phyloP scores from a whole-genome alignment of 441 rosid genomes.

The Cnidoscolus chayamansa region DNA sequence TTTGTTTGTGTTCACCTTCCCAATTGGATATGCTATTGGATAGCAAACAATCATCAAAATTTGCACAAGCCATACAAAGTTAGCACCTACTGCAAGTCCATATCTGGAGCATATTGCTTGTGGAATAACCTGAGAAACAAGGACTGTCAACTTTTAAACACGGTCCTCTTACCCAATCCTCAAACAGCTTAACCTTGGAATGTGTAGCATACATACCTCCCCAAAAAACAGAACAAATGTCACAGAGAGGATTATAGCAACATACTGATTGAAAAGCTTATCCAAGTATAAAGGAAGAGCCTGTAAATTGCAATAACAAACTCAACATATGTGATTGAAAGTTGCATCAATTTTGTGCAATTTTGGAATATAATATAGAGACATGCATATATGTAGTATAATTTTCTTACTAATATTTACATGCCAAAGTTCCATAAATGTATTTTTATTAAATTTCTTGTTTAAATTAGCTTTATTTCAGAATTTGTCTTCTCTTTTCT shows the following conservation, averaged over 20 bases:
- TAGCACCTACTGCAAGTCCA: slow-evolving; percentile 94
- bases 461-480: no score
- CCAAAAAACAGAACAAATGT: slow-evolving; percentile 87
- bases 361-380: background rate
- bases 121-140: slow-evolving; percentile 72
- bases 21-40: slow-evolving; percentile 93
- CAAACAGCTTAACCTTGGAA: background rate
- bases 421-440: no score
- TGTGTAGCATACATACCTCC: slow-evolving; percentile 54
- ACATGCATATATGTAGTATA: background rate
- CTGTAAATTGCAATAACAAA: slow-evolving; percentile 43
- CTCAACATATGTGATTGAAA: slow-evolving; percentile 11
- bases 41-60: slow-evolving; percentile 83
- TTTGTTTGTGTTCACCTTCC: slow-evolving; percentile 51
- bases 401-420: no score
- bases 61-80: slow-evolving; percentile 79
- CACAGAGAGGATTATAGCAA: slow-evolving; percentile 85
- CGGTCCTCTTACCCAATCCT: background rate
- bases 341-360: background rate
- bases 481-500: no score
- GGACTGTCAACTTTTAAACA: slow-evolving; percentile 13
- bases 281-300: slow-evolving; percentile 92
- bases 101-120: slow-evolving; percentile 93
- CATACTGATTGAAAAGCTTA: slow-evolving; percentile 85
- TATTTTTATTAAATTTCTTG: no score